Evolutionary conservation across 2,329 filamentous ascomycete genomes (phyloP), one percentile per base, ranked within the genome.

Genomic region (Salinomyces thailandicus): DNA sequence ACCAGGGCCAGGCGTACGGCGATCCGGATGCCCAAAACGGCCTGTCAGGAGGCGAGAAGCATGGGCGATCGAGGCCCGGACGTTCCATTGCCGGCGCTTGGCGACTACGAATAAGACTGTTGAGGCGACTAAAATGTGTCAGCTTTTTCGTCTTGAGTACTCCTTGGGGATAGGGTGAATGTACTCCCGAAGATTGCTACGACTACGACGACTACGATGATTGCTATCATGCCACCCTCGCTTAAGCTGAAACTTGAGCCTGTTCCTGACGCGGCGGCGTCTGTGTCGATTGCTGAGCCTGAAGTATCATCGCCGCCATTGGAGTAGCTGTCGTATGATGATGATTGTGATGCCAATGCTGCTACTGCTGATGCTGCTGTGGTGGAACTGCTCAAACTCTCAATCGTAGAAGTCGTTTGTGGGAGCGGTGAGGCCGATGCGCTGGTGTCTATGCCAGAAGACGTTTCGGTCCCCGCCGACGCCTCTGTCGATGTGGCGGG

Each of bases 1-100:
- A 8, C 22, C 26, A 1, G 22, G 18, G 17, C 37, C 33, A 26
- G 38, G n/a, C 35, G 39, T 14, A 15, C 38, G 32, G 24, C 13
- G 37, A 36, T 14, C 33, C n/a, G n/a, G n/a, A n/a, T n/a, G n/a
- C n/a, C 52, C 50, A 35, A 53, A 51, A 32, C 63, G 61, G 14
- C 62, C 62, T 4, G 65, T 67, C 30, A 68, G 41, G 17, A 64
- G 62, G 29, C 63, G 59, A 12, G 65, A 67, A 1, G 82, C 86
- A 45, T 73, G 75, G 37, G 79, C 73, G 39, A 93, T 68, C 18
- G 71, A 81, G 54, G 83, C 75, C 40, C 78, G 75, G 47, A 91
- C 67, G 47, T 78, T 81, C 85, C 85, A 91, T 59, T 87, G 82
- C 31, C 79, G 75, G 64, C 85, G 86, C 68, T 91, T 91, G 37